Evolutionary conservation across 306 rosid genomes (phyloP).

Genomic region (Cucurbita argyrosperma): DNA sequence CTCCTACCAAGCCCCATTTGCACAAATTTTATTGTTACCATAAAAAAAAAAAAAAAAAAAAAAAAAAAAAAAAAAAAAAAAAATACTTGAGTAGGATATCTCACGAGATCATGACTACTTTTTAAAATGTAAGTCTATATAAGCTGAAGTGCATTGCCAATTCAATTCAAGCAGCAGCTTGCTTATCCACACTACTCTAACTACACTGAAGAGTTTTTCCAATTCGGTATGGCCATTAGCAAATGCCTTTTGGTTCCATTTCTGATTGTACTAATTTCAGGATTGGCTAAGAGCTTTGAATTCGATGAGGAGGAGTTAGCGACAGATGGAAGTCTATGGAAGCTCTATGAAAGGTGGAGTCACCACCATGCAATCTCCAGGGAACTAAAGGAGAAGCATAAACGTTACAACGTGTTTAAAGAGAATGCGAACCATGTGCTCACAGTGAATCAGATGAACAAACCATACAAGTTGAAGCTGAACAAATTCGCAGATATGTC

Average conservation of each 20-base stretch:
- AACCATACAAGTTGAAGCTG: conserved; percentile 33
- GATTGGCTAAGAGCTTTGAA: conserved; percentile 20
- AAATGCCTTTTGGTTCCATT: conserved; percentile 10
- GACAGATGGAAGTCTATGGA: conserved; percentile 24
- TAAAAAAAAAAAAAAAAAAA: no score
- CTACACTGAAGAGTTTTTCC: no score
- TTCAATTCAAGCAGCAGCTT: background rate
- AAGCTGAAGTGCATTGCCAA: background rate
- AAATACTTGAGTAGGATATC: no score
- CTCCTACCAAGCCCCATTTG: no score
- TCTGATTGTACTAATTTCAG: conserved; percentile 16
- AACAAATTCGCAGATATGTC: conserved; percentile 42
- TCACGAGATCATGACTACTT: no score
- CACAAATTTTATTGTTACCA: no score
- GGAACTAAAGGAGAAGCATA: conserved; percentile 18
- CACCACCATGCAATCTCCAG: conserved; percentile 22
- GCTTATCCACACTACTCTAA: background rate
- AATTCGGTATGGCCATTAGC: background rate
- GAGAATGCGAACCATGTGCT: conserved; percentile 25
- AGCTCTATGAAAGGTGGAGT: conserved; percentile 35
- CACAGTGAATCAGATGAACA: conserved; percentile 31
- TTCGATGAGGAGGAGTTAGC: conserved; percentile 29
- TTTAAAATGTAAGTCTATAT: background rate
- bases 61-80: no score
- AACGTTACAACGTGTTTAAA: conserved; percentile 37